Percentiles rank a stretch among this genome's conserved stretches.
Evolutionary conservation across 2,329 filamentous ascomycete species (phyloP).

Genomic region (Pochonia chlamydosporia): DNA sequence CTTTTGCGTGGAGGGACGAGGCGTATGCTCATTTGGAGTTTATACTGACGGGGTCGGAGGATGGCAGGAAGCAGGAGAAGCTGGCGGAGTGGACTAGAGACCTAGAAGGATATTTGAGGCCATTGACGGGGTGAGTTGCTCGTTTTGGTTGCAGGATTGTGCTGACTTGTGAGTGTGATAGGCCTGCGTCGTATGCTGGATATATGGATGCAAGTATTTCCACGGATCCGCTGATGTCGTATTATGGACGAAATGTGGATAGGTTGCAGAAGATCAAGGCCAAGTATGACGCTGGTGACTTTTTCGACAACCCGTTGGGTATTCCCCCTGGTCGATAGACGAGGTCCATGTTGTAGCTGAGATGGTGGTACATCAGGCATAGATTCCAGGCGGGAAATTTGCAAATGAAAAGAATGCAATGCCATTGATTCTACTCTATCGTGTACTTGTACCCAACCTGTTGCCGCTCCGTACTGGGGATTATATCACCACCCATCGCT

Average conservation of each 20-base stretch:
- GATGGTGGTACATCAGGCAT: too few relatives aligned
- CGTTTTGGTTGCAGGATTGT: not conserved
- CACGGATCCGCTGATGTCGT: slow-evolving; percentile 7
- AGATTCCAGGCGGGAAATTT: too few relatives aligned
- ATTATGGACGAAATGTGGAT: slow-evolving; percentile 10
- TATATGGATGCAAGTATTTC: slow-evolving; percentile 12
- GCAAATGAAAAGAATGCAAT: too few relatives aligned
- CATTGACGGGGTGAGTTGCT: slow-evolving; percentile 3
- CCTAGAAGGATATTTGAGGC: slow-evolving; percentile 8
- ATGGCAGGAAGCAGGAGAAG: slow-evolving; percentile 6
- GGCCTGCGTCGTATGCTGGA: slow-evolving; percentile 11
- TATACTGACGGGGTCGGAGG: slow-evolving; percentile 7
- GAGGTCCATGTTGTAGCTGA: too few relatives aligned
- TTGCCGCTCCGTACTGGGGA: not conserved
- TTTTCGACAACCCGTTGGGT: slow-evolving; percentile 9
- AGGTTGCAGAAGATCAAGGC: slow-evolving; percentile 9
- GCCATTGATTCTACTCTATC: not conserved
- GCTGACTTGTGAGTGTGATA: not conserved
- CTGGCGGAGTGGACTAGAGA: slow-evolving; percentile 3
- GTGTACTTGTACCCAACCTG: slow-evolving; percentile 3
- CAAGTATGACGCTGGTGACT: slow-evolving; percentile 9
- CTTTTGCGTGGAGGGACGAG: slow-evolving; percentile 12
- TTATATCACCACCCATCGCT: not conserved
- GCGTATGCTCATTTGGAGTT: slow-evolving; percentile 13
- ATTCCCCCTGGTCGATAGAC: slow-evolving; percentile 1